phyloP scores from a whole-genome alignment of 441 rosid species.

The Daphne laureola region DNA sequence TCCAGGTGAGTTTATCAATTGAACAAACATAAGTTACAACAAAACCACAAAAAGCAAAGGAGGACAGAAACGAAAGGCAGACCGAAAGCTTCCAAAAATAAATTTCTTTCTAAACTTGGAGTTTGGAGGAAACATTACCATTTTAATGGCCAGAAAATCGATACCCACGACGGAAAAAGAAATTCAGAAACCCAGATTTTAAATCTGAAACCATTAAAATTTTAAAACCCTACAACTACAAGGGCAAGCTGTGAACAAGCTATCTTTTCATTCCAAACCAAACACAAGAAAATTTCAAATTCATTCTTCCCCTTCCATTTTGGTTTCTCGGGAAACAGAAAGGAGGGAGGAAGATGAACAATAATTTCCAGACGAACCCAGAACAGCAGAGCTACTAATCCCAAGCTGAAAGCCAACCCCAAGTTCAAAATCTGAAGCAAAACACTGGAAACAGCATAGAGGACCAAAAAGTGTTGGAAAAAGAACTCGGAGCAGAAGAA shows the following conservation, averaged over 20 bases:
- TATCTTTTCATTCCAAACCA: too few relatives aligned
- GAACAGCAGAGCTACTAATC: not conserved
- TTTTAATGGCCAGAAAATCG: not conserved
- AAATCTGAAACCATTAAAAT: not conserved
- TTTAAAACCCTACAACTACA: too few relatives aligned
- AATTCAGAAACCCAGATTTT: not conserved
- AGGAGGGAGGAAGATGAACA: conserved; percentile 2
- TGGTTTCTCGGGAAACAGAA: conserved; percentile 20
- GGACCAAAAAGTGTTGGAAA: not conserved
- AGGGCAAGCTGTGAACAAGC: too few relatives aligned
- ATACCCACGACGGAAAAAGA: not conserved
- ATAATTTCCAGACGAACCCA: too few relatives aligned
- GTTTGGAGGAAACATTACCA: too few relatives aligned
- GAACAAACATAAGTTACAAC: conserved; percentile 4
- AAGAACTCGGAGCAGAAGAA: not conserved
- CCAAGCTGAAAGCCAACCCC: not conserved
- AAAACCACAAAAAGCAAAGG: not conserved
- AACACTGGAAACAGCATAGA: not conserved
- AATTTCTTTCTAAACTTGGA: too few relatives aligned
- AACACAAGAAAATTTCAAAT: too few relatives aligned
- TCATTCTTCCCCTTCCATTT: not conserved
- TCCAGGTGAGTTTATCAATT: not conserved
- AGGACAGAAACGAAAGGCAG: conserved; percentile 3
- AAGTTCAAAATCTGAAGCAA: not conserved
- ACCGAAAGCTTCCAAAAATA: not conserved